phyloP scores from a whole-genome alignment of 345 rosid species.

The Eucalyptus melliodora region DNA sequence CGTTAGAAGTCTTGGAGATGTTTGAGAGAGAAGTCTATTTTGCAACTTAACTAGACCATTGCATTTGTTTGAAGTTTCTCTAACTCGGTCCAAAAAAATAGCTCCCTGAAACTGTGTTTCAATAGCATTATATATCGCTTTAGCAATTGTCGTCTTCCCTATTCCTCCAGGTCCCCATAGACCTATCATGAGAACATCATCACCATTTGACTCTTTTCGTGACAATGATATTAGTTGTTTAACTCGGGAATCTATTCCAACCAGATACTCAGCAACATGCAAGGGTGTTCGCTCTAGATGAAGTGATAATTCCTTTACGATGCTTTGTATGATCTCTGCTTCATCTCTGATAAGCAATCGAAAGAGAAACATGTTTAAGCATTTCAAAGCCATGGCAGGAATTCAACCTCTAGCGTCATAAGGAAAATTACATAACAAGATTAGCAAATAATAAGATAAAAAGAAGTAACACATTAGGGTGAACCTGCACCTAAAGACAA shows the following conservation, averaged over 20 bases:
- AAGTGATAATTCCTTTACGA: neutral
- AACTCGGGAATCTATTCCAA: neutral
- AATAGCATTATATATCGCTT: neutral
- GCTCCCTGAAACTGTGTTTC: neutral
- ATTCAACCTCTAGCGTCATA: too few relatives aligned
- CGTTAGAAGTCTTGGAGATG: accelerated
- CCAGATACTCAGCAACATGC: neutral
- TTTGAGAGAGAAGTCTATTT: neutral
- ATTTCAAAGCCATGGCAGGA: too few relatives aligned
- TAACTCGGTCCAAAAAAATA: neutral
- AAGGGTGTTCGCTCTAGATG: neutral
- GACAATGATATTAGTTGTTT: neutral
- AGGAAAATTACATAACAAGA: too few relatives aligned
- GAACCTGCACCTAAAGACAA: too few relatives aligned
- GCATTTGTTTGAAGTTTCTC: neutral
- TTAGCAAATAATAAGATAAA: too few relatives aligned
- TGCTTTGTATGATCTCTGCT: too few relatives aligned
- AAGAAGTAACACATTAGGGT: too few relatives aligned
- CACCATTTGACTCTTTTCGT: neutral
- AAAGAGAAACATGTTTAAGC: too few relatives aligned
- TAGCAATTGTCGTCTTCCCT: neutral
- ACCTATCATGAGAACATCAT: neutral
- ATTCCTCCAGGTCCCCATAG: neutral
- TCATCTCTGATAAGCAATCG: too few relatives aligned
- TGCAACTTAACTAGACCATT: neutral